These are phyloP conservation scores for Colletotrichum caudatum DNA, from an alignment of 2,329 filamentous ascomycete genomes.

Conservation along the genomic window DNA sequence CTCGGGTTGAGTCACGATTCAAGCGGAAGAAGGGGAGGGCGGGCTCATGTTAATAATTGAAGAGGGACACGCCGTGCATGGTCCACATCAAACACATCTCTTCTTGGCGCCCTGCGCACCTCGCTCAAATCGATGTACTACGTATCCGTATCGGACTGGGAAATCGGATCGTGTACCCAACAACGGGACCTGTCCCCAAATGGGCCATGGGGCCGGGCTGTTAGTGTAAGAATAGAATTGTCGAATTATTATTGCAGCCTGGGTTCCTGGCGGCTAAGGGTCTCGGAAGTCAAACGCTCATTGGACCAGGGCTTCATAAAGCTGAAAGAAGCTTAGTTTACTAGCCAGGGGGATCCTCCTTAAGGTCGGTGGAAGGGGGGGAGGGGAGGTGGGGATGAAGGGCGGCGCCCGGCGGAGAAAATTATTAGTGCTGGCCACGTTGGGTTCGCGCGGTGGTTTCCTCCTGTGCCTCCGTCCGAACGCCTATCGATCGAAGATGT, in stretches of 20 bases:
- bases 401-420: too few relatives aligned
- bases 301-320: constrained; percentile 7
- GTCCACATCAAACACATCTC: background rate
- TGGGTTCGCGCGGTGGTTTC: too few relatives aligned
- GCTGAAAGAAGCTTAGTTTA: constrained; percentile 23
- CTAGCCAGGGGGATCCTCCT: constrained; percentile 1
- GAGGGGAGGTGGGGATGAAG: background rate
- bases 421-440: background rate
- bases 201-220: background rate
- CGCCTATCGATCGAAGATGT: background rate
- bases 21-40: background rate
- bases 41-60: background rate
- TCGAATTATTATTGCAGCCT: background rate
- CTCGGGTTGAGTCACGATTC: too few relatives aligned
- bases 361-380: background rate
- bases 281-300: background rate
- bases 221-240: background rate
- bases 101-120: background rate
- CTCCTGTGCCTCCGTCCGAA: background rate
- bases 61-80: background rate
- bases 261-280: too few relatives aligned
- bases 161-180: background rate
- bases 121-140: background rate
- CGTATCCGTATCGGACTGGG: background rate
- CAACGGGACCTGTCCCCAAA: background rate